Evolutionary conservation across 1,284 basidiomycete species (phyloP).

Genomic region (Cryptococcus maquisensis): DNA sequence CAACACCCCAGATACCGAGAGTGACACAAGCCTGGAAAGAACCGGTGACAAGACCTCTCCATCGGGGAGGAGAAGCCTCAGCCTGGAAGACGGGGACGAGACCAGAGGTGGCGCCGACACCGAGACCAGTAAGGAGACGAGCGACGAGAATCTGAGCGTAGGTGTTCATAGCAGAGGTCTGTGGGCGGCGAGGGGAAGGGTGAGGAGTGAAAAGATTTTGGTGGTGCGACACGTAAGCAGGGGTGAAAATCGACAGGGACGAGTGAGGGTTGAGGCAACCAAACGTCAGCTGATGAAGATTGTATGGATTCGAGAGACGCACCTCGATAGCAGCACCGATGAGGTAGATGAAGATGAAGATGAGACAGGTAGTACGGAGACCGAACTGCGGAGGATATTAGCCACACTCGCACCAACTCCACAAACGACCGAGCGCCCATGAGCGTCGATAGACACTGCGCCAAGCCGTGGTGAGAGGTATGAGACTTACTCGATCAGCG

Average conservation of each 20-base stretch:
- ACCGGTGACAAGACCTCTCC: conserved; percentile 38
- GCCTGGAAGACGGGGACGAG: conserved; percentile 51
- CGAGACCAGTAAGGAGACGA: conserved; percentile 47
- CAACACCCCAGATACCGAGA: conserved; percentile 48
- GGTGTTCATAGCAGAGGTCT: conserved; percentile 35
- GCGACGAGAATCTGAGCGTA: conserved; percentile 47
- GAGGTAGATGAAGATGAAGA: conserved; percentile 46
- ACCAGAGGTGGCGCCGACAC: conserved; percentile 47
- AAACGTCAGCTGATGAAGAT: background rate
- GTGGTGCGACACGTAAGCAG: too few relatives aligned
- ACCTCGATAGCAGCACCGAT: conserved; percentile 49
- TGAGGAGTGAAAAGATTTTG: background rate
- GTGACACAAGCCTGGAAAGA: conserved; percentile 51
- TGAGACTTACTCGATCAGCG: conserved; percentile 27
- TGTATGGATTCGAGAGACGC: background rate
- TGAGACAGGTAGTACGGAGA: conserved; percentile 41
- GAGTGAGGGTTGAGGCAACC: too few relatives aligned
- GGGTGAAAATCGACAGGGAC: too few relatives aligned
- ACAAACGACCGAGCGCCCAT: too few relatives aligned
- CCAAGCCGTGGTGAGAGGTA: background rate
- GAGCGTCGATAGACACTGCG: background rate
- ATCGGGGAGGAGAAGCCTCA: conserved; percentile 40
- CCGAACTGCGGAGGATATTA: conserved; percentile 28
- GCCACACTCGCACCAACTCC: background rate
- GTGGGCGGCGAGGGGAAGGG: background rate